Base-by-base conservation (phyloP, 129 eudicot species). In the Pseudognaphalium luteoalbum region DNA sequence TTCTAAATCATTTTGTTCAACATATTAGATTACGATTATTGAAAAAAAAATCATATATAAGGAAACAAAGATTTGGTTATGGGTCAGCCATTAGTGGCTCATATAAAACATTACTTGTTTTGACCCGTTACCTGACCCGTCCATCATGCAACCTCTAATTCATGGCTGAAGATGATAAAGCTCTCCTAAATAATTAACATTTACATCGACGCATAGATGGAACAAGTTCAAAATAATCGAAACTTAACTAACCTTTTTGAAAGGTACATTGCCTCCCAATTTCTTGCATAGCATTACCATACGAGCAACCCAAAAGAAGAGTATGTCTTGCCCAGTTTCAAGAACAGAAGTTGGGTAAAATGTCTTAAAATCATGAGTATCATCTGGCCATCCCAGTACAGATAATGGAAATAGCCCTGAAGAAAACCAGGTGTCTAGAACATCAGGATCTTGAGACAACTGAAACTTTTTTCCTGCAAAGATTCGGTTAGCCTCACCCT, bases 311-410 rank as follows among this genome's bases (percentile, higher is more conserved):
- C 98, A 92, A 66, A 92, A 92, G 15, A 92, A 90, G 57, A 92
- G 83, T 61, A 92, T 92, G 75, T 92, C 98, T 37, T 92, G 98
- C 6, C 98, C 98, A 0, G 98, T 90, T 86, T 92, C 98, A 21
- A 92, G 98, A 65, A 88, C 90, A 69, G 94, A 71, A 77, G 94
- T 88, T 11, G 98, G 95, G 71, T 92, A 92, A 86, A 92, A 92
- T 1, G 87, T 70, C 80, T 63, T 86, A 47, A 90, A 76, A 83
- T 92, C 98, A 61, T 78, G 87, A 30, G 98, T 92, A 54, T 90
- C 73, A 75, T 92, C 96, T 0, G 98, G 98, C 98, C 98, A 92
- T 16, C 98, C 98, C 81, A 90, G 73, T 68, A 93, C 96, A 82
- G 96, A 63, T 67, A 88, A 79, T 21, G 97, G 96, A 33, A 87